Evolutionary conservation across 1,284 basidiomycete species (phyloP).

Genomic region (Irpex rosettiformis): DNA sequence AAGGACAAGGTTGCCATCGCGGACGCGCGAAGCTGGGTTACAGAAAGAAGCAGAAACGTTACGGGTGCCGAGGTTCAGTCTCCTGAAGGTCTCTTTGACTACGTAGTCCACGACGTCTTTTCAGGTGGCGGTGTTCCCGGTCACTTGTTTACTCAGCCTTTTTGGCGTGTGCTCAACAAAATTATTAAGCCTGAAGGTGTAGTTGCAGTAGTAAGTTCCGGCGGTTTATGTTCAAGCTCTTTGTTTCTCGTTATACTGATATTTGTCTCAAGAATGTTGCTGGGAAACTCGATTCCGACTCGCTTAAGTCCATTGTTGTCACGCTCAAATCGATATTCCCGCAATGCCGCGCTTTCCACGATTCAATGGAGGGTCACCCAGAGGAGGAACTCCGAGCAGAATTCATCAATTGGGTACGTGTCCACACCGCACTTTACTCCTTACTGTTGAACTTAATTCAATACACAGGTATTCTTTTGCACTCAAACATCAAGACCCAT

Average conservation of each 20-base stretch:
- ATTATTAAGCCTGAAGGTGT: slow-evolving; percentile 72
- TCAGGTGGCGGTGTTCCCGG: slow-evolving; percentile 84
- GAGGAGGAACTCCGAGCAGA: slow-evolving; percentile 48
- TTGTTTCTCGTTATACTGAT: not conserved
- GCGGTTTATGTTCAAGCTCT: not conserved
- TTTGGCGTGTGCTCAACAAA: slow-evolving; percentile 70
- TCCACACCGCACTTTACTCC: not conserved
- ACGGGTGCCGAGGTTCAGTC: not conserved
- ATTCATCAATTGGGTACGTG: slow-evolving; percentile 73
- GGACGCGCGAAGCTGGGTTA: slow-evolving; percentile 56
- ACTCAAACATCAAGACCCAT: slow-evolving; percentile 54
- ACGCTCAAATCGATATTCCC: slow-evolving; percentile 69
- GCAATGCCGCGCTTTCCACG: slow-evolving; percentile 80
- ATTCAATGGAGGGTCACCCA: slow-evolving; percentile 43
- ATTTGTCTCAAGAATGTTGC: slow-evolving; percentile 58
- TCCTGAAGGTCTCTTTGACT: slow-evolving; percentile 51
- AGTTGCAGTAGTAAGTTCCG: slow-evolving; percentile 69
- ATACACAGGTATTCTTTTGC: slow-evolving; percentile 84
- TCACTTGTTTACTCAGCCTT: slow-evolving; percentile 78
- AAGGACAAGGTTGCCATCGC: slow-evolving; percentile 60
- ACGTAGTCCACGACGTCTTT: slow-evolving; percentile 89
- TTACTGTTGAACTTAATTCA: slow-evolving; percentile 4
- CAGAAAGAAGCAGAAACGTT: slow-evolving; percentile 11
- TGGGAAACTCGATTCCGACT: slow-evolving; percentile 59
- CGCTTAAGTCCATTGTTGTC: slow-evolving; percentile 62